Base-by-base conservation (phyloP, 176 grass and related monocot species). In the Carex littledalei region DNA sequence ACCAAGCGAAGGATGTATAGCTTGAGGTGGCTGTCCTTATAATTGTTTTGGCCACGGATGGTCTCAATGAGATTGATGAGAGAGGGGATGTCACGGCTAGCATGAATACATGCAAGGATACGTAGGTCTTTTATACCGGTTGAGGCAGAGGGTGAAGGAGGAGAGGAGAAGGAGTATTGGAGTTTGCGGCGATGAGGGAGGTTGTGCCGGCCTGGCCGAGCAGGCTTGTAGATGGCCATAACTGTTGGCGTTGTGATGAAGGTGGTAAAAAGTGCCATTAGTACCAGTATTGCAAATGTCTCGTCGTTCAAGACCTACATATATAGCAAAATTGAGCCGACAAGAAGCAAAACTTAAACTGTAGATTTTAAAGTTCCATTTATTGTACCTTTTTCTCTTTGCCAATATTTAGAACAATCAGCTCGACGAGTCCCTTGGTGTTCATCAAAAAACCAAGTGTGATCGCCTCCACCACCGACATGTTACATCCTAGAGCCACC, bases 401-500 rank as follows among this genome's bases (percentile, higher is more conserved):
- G 59, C 94, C 94, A 63, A 97, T 97, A 86, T 97, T 97, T 87
- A 97, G 92, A 13, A 94, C 94, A 79, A 97, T 94, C 63, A 97
- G 92, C 84, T 94, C 94, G 11, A 97, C 92, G 67, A 97, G 90
- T 0, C 94, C 94, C 87, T 97, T 97, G 71, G 94, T 97, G 84
- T 92, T 97, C 94, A 97, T 97, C 0, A 94, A 75, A 0, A 94
- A 85, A 0, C 94, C 94, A 0, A 94, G 90, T 69, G 91, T 86
- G 15, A 94, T 0, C 2, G 92, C 85, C 69, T 97, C 94, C 45
- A 80, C 11, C 1, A 86, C 58, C 0, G 84, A 72, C 94, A 97
- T 97, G 21, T 85, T 84, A 80, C 92, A 94, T 35, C 83, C 92
- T 71, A 94, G 64, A 6, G 92, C 94, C 15, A 94, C 92, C 2